Evolutionary conservation across 2,329 filamentous ascomycete genomes (phyloP), one percentile per base, ranked within the genome.

Genomic region (Stagonosporopsis chrysanthemi): DNA sequence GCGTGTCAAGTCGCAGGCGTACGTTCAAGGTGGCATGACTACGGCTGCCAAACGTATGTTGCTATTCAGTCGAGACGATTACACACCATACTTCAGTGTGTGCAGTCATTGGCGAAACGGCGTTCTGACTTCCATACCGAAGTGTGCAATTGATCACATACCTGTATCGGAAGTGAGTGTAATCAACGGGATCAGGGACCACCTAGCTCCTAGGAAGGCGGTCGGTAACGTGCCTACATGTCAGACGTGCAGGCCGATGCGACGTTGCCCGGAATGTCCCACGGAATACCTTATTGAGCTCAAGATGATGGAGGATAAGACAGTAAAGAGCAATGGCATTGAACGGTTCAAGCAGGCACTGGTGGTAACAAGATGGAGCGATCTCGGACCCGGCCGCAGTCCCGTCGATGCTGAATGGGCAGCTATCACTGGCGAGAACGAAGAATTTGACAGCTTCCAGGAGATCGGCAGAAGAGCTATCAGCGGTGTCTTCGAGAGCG

Each of bases 71-170:
- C 80, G 83, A 55, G 82, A 85, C 48, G 85, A 88, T 64, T 88
- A 86, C 72, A 82, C 78, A 50, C 86, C 86, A 0, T 88, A 84
- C 68, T 88, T 88, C 72, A 86, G 83, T 11, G 83, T 81, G 1
- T 88, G 86, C 63, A 79, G 83, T 1, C 86, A 88, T 69, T 88
- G 86, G 86, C 79, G 81, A 17, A 83, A 88, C 59, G 86, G 86
- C 17, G 78, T 85, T 33, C 75, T 88, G 15, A 87, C 86, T 78
- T 78, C 82, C 15, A 75, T 84, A 31, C 85, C 84, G 63, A 88
- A 88, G 73, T 88, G 86, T 67, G 84, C 85, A 3, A 74, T 88
- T 11, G 75, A 74, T 11, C 86, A 88, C 61, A 81, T 88, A 31
- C 84, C 84, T 0, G 71, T 77, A 0, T 75, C 78, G 6, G 77